Evolutionary conservation across 148 eudicot species (phyloP).

Genomic region (Camellia sinensis): DNA sequence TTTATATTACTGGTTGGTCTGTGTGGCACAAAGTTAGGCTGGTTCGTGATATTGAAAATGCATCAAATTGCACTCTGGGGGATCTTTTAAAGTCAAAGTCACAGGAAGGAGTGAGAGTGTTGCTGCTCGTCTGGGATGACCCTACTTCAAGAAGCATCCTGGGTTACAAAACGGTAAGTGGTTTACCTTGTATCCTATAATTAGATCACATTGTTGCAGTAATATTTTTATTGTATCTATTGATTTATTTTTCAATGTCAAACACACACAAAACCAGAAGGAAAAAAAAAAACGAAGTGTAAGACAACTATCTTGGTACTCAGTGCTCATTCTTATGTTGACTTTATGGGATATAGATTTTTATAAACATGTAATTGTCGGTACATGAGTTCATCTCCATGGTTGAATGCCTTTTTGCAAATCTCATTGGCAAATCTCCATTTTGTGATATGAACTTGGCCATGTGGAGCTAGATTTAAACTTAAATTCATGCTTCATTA

Average conservation of each 20-base stretch:
- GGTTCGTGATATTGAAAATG: constrained; percentile 52
- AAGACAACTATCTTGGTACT: not conserved
- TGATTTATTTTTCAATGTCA: not conserved
- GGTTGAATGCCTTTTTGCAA: not conserved
- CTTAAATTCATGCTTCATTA: not conserved
- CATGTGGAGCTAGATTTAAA: not conserved
- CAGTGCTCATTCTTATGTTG: not conserved
- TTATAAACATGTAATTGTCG: not conserved
- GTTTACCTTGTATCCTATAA: not conserved
- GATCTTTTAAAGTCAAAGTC: constrained; percentile 85
- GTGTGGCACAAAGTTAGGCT: constrained; percentile 86
- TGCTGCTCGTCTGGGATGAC: constrained; percentile 97
- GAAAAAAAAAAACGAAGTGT: not conserved
- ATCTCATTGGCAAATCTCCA: not conserved
- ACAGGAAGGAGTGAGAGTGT: constrained; percentile 93
- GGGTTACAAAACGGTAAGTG: constrained; percentile 80
- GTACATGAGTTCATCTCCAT: not conserved
- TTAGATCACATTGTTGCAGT: not conserved
- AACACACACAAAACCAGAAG: not conserved
- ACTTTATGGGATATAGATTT: not conserved
- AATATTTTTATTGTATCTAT: not conserved
- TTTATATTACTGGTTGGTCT: constrained; percentile 96
- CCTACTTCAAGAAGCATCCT: constrained; percentile 94
- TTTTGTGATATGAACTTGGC: not conserved
- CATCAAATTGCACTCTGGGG: constrained; percentile 53